Percentiles rank a stretch among this genome's conserved stretches.
Conservation (phyloP, 225 moss, liverwort and hornwort species). For the Takakia lepidozioides region DNA sequence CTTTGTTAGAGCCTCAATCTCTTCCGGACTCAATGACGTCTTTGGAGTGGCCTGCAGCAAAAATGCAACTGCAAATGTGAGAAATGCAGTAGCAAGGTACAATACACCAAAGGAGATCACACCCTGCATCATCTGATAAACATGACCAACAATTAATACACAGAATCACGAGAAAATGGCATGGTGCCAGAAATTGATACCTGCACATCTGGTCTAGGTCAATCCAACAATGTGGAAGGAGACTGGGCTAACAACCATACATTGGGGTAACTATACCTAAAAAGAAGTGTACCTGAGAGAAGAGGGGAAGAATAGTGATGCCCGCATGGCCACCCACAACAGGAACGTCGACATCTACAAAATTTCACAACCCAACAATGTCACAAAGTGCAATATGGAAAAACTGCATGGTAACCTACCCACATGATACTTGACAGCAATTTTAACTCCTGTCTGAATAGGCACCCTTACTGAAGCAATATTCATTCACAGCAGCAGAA, state of each 20-base stretch:
- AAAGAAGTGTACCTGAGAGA: slow-evolving; percentile 42
- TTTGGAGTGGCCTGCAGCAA: slow-evolving; percentile 43
- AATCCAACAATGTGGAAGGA: not conserved
- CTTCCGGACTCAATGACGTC: slow-evolving; percentile 28
- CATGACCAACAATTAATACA: too few species aligned
- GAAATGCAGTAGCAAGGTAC: too few species aligned
- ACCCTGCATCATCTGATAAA: too few species aligned
- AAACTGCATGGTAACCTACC: too few species aligned
- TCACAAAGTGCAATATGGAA: too few species aligned
- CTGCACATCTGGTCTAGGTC: not conserved
- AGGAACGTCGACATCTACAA: slow-evolving; percentile 65
- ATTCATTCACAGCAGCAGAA: not conserved
- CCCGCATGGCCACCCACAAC: slow-evolving; percentile 77
- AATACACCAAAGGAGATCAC: too few species aligned
- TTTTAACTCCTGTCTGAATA: too few species aligned
- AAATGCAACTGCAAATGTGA: too few species aligned
- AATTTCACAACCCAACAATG: not conserved
- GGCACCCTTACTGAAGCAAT: not conserved
- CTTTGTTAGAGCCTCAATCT: slow-evolving; percentile 62
- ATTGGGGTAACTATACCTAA: not conserved
- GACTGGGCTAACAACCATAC: not conserved
- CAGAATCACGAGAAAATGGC: not conserved
- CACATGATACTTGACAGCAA: too few species aligned
- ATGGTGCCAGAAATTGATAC: too few species aligned
- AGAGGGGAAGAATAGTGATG: slow-evolving; percentile 64